Evolutionary conservation across 768 basidiomycete species (phyloP), one percentile per base, ranked within the genome.

Genomic region (Heimioporus sp.): DNA sequence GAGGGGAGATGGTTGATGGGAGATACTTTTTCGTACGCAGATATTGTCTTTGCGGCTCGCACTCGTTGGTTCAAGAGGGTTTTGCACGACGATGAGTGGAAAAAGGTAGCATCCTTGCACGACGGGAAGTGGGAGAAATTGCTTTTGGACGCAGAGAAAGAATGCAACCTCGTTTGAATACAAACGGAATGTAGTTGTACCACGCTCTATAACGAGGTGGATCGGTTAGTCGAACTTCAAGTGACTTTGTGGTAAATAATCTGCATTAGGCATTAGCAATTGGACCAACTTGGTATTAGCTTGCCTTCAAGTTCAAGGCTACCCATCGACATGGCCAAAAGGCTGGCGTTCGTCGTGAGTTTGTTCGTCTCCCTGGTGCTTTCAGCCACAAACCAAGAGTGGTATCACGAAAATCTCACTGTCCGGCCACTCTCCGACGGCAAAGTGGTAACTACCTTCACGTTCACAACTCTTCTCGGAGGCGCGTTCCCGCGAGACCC

Each of bases 381-480:
- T 51, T 37, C 36, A 5, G 34, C 39, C 12, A 34, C 42, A 39
- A 17, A 24, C 1, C 43, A 46, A 9, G 78, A 80, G 47, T 49
- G 41, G 9, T 82, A 77, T 56, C 48, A 65, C 37, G 86, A 89
- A 68, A 61, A 71, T 21, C 75, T 89, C 13, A 65, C 68, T 1
- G 58, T 89, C 13, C 73, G 75, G 32, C 80, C 91, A 1, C 78
- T 97, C 32, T 73, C 78, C 7, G 90, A 98, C 65, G 96, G 95
- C 45, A 88, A 85, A 65, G 83, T 98, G 36, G 79, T 81, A 0
- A 80, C 92, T 2, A 78, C 79, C 30, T 97, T 98, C 73, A 78
- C 85, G 1, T 98, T 98, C 69, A 82, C 73, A 24, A 90, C 87
- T 0, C 52, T 82, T 12, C 65, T 86, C 43, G 70, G 73, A 40